These are phyloP conservation scores for Chrysanthemum makinoi DNA, from an alignment of 129 eudicot genomes.

Conservation along the genomic window DNA sequence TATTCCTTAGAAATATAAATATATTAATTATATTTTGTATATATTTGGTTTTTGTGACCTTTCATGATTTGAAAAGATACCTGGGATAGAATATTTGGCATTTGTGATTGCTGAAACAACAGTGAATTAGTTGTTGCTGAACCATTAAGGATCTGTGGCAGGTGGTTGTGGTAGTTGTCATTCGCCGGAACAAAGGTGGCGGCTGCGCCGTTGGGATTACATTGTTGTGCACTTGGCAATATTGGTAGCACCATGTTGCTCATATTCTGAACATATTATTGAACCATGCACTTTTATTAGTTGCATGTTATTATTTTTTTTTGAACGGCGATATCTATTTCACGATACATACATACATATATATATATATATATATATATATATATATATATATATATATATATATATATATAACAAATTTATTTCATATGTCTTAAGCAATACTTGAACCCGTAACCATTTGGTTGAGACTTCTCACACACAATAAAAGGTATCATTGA, in stretches of 20 bases:
- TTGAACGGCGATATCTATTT: no score
- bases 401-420: no score
- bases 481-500: no score
- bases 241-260: slow-evolving; percentile 48
- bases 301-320: background rate
- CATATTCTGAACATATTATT: slow-evolving; percentile 43
- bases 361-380: no score
- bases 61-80: slow-evolving; percentile 37
- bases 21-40: background rate
- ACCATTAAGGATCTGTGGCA: slow-evolving; percentile 41
- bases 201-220: slow-evolving; percentile 31
- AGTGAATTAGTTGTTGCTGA: slow-evolving; percentile 39
- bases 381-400: no score
- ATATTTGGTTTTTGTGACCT: slow-evolving; percentile 18
- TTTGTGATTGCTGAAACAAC: slow-evolving; percentile 50
- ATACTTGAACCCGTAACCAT: no score
- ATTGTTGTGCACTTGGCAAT: slow-evolving; percentile 42
- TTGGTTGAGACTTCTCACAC: no score
- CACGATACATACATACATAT: no score
- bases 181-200: slow-evolving; percentile 40
- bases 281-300: background rate
- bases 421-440: no score
- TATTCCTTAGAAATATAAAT: background rate
- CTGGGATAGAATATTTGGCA: slow-evolving; percentile 52
- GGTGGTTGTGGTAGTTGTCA: slow-evolving; percentile 32